Base-by-base conservation (phyloP, 305 asterid genomes). In the Vinca major region DNA sequence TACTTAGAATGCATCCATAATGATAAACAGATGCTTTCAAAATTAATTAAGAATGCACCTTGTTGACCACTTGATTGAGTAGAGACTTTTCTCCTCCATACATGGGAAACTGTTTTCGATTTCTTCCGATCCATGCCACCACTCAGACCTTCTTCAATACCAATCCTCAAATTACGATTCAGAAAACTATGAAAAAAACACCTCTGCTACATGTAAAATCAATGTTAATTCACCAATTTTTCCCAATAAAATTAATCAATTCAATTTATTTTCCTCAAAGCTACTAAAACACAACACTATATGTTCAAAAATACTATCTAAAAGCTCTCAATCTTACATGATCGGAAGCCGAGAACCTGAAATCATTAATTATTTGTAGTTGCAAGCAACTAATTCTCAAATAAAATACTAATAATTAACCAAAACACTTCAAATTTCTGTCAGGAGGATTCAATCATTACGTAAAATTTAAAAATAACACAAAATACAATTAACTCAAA, bases 71-170 rank as follows among this genome's bases (percentile, higher is more conserved):
- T 72, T 51, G 92, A 71, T 53, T 76, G 90, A 52, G 86, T 82
- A 47, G 89, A 83, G 64, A 86, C 83, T 26, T 81, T 82, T 78
- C 90, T 83, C 96, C 95, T 81, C 71, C n/a, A n/a, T n/a, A 73
- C 72, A 69, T 66, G 80, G 17, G 79, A 70, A 4, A 73, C 82
- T 52, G 26, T 70, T 76, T 73, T 78, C 43, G 51, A 74, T 40
- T 68, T 79, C 69, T 45, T 80, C 68, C 65, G 37, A 49, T 74
- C 83, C 81, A 74, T 74, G 26, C 37, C 73, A 52, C 54, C 62
- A 62, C 66, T 53, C 67, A 50, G 62, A 64, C 71, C 75, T 73
- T 73, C 82, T 73, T 65, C 63, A 67, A 64, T 56, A 65, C 75
- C 80, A 85, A 77, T 78, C 49, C 20, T 62, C 73, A 68, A 78